Base-by-base conservation (phyloP, 1,284 basidiomycete genomes). In the Ustilago tritici region DNA sequence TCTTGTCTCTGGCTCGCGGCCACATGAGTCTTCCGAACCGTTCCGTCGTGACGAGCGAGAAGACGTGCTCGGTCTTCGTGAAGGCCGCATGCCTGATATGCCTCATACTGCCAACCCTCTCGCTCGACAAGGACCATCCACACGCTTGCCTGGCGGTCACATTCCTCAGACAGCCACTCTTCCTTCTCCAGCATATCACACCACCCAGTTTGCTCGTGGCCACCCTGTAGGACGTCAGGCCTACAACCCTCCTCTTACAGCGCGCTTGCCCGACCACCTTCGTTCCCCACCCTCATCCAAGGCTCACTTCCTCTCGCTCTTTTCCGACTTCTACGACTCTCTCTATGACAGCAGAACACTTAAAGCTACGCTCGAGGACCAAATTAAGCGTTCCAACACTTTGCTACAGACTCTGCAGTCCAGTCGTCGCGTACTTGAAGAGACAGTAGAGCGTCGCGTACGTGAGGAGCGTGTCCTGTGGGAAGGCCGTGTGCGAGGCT, bases 321-420 rank as follows among this genome's bases (percentile, higher is more conserved):
- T 85, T 50, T 80, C 83, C 35, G 77, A 80, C 63, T 85, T 85
- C 64, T 85, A 80, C 67, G 84, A 85, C 56, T 80, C 76, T 46
- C 76, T 85, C 36, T 64, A 73, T 23, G 84, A 85, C 73, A 83
- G 81, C 59, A 79, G 83, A 53, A 83, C 83, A 32, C 75, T 85
- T 36, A 83, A 84, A 63, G 79, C 82, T 6, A 85, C 82, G 31
- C 65, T 85, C 32, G 84, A 85, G 55, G 80, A 85, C 54, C 84
- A 85, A 62, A 83, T 85, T 53, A 70, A 78, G 47, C 61, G 83
- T 7, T 84, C 82, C 69, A 85, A 85, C 59, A 78, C 81, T 9
- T 52, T 85, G 56, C 76, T 85, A 4, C 81, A 82, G 60, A 84
- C 84, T n/a, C 64, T 85, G 40, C 83, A 85, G 75, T 73, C 76